phyloP scores from a whole-genome alignment of 208 protist species.

The Acanthamoeba royreba region DNA sequence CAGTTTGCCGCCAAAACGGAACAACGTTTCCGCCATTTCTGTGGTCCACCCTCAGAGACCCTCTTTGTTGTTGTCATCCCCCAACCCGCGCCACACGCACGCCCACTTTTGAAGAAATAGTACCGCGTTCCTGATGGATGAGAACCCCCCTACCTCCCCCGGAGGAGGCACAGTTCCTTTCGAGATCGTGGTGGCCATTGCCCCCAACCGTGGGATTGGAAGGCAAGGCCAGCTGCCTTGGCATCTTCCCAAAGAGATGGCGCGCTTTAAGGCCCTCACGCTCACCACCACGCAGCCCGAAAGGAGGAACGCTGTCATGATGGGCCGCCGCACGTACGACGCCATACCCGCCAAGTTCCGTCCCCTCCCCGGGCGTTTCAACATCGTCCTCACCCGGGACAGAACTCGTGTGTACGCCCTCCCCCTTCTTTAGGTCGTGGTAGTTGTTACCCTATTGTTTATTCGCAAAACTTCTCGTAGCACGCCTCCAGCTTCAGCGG shows the following conservation, averaged over 20 bases:
- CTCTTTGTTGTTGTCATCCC: no score
- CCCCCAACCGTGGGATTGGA: constrained; percentile 65
- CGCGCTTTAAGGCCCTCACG: constrained; percentile 72
- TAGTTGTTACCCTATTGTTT: neutral
- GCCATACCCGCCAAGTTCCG: constrained; percentile 74
- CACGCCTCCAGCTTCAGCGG: no score
- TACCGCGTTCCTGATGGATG: no score
- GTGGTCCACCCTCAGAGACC: no score
- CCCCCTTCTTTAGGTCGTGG: no score
- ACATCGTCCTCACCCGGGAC: constrained; percentile 67
- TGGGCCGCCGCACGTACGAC: constrained; percentile 79
- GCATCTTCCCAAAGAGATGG: constrained; percentile 71
- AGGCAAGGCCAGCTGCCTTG: constrained; percentile 65
- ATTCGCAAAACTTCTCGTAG: no score
- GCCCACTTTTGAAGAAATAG: no score
- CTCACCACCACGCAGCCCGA: neutral
- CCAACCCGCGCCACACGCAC: no score
- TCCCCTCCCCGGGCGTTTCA: constrained; percentile 66
- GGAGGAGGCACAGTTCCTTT: no score
- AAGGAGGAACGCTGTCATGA: constrained; percentile 72
- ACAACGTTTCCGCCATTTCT: neutral
- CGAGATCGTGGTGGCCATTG: neutral
- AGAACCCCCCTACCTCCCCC: no score
- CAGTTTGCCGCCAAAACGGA: neutral
- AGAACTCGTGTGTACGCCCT: neutral